Percentiles rank a stretch among this genome's conserved stretches.
Conservation (phyloP, 2,329 filamentous ascomycete genomes). For the Colletotrichum neosansevieriae region DNA sequence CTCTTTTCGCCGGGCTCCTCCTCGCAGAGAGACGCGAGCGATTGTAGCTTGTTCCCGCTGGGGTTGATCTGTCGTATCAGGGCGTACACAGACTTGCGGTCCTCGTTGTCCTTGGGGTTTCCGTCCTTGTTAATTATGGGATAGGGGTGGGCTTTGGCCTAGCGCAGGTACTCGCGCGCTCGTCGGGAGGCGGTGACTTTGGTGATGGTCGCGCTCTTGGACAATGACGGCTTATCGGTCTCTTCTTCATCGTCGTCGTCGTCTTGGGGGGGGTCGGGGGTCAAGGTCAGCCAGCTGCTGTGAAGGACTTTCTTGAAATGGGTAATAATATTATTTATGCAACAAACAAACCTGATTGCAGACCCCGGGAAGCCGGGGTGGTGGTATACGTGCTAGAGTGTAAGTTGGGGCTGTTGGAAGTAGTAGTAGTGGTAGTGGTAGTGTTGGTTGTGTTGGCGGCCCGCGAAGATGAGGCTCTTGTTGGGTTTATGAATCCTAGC, state of each 20-base stretch:
- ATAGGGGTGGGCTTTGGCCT: background rate
- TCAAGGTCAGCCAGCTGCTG: background rate
- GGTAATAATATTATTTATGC: background rate
- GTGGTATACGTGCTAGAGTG: background rate
- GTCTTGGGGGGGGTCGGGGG: background rate
- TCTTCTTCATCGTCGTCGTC: background rate
- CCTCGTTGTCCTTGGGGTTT: background rate
- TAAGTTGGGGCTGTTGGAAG: background rate
- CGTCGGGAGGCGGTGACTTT: background rate
- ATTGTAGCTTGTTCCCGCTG: background rate
- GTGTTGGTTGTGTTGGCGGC: background rate
- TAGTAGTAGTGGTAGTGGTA: background rate
- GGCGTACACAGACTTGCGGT: background rate
- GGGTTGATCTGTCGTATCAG: background rate
- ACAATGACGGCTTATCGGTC: background rate
- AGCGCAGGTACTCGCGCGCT: background rate
- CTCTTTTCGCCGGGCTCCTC: background rate
- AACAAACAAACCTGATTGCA: too few relatives aligned
- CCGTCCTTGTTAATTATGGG: background rate
- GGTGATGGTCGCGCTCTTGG: background rate
- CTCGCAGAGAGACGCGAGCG: background rate
- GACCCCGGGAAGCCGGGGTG: too few relatives aligned
- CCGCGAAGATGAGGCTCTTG: background rate
- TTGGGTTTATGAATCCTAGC: background rate
- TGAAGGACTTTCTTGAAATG: background rate